Base-by-base conservation (phyloP, 106 monocot genomes). In the Allium sativum region DNA sequence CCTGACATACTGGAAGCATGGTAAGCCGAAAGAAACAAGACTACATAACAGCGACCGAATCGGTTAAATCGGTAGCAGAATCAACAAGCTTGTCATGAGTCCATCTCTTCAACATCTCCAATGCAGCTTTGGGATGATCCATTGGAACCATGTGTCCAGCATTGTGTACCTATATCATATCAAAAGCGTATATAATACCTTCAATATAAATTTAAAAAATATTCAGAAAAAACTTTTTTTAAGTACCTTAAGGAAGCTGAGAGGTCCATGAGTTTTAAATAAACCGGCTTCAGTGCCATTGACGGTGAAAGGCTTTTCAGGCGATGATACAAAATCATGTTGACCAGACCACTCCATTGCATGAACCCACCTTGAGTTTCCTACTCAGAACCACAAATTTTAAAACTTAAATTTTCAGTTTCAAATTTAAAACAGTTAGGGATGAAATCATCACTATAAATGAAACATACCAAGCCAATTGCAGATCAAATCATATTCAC, bases 401-500 rank as follows among this genome's bases (percentile, higher is more conserved):
- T 3, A 47, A 47, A n/a, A n/a, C n/a, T n/a, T n/a, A 31, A 31
- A 31, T 31, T 31, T 31, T 3, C 31, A 31, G 31, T 31, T 31
- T 31, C 31, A 31, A 31, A 31, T 5, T 31, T 31, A 31, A 31
- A 31, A 31, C 31, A 31, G 31, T 31, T 2, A 31, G 31, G 31
- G 5, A 40, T 12, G 21, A 10, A 44, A 62, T 31, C 21, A 18
- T 18, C 9, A 8, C 14, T 6, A 16, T 44, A 46, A 11, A 44
- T 13, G 21, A 21, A 21, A 3, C 77, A 64, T 76, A 96, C 95
- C 96, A 10, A 91, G 77, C 91, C 96, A 96, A 44, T 96, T 96
- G 84, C 96, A 96, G 65, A 96, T 91, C 21, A 96, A 87, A 75
- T 96, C 96, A 72, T 87, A 96, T 69, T 96, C 96, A 21, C 96